Conservation (phyloP, 2,329 filamentous ascomycete species). For the Penicillium polonicum region DNA sequence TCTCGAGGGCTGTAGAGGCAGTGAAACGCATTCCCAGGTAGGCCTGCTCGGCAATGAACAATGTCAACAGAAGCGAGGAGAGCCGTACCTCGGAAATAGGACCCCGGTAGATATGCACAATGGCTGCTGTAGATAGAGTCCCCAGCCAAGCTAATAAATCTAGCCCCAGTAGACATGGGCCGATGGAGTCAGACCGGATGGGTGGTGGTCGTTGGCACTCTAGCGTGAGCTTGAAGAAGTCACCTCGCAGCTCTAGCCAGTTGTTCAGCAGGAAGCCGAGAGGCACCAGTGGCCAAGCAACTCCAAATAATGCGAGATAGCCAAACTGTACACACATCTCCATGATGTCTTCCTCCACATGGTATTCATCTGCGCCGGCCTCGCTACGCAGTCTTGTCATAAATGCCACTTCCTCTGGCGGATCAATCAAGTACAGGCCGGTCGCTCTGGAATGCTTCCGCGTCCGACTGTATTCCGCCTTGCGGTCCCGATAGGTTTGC, state of each 20-base stretch:
- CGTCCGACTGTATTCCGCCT: conserved; percentile 34
- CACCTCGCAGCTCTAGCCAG: conserved; percentile 90
- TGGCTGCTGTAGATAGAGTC: conserved; percentile 78
- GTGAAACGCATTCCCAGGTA: conserved; percentile 72
- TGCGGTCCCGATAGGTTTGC: conserved; percentile 29
- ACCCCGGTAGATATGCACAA: conserved; percentile 83
- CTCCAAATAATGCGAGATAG: conserved; percentile 86
- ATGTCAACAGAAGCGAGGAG: conserved; percentile 74
- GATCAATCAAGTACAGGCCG: conserved; percentile 58
- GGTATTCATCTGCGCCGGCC: conserved; percentile 77
- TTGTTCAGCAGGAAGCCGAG: conserved; percentile 91
- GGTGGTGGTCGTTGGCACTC: conserved; percentile 87
- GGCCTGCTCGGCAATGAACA: conserved; percentile 80
- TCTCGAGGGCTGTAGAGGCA: conserved; percentile 69
- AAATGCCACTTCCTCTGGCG: conserved; percentile 75
- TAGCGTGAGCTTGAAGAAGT: conserved; percentile 90
- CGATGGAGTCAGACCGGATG: conserved; percentile 88
- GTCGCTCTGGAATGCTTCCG: conserved; percentile 40
- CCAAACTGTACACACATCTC: conserved; percentile 92
- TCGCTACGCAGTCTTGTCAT: conserved; percentile 78
- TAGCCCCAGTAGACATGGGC: conserved; percentile 83
- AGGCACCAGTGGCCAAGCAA: conserved; percentile 91
- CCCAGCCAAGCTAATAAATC: conserved; percentile 93
- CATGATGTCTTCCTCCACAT: conserved; percentile 84
- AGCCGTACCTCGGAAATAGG: conserved; percentile 65